Conservation (phyloP, 768 basidiomycete genomes). For the Naganishia randhawae region DNA sequence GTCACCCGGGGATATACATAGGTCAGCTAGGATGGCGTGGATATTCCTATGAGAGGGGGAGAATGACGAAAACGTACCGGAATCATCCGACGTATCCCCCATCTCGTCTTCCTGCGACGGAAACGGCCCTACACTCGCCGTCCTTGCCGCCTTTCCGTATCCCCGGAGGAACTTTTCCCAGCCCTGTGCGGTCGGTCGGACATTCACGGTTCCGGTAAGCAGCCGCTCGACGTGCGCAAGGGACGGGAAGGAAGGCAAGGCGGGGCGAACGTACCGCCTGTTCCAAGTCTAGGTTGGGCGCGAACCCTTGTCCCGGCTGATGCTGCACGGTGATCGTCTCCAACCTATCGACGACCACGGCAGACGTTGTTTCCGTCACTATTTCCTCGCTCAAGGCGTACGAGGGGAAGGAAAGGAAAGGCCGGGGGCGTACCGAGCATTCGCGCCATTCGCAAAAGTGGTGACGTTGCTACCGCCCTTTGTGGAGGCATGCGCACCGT, state of each 20-base stretch:
- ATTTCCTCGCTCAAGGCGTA: no score
- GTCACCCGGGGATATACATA: no score
- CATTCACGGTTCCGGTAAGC: neutral
- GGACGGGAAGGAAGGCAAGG: neutral
- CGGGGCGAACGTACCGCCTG: neutral
- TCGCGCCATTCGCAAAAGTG: constrained; percentile 7
- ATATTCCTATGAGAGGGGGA: neutral
- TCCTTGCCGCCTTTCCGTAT: neutral
- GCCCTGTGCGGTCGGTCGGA: neutral
- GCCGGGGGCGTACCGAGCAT: constrained; percentile 22
- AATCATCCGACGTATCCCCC: neutral
- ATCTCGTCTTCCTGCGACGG: neutral
- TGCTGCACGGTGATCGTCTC: constrained; percentile 12
- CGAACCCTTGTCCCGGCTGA: constrained; percentile 21
- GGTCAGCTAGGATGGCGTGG: neutral
- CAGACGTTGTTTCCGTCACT: no score
- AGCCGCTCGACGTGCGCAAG: neutral
- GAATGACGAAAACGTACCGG: neutral
- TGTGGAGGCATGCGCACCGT: neutral
- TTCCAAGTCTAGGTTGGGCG: constrained; percentile 7
- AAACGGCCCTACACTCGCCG: neutral
- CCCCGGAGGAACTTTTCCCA: constrained; percentile 12
- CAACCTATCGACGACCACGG: neutral
- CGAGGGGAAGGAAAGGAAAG: no score
- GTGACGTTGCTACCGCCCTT: neutral